These are phyloP conservation scores for Posidonia oceanica DNA, from an alignment of 116 monocot genomes.

Conservation along the genomic window DNA sequence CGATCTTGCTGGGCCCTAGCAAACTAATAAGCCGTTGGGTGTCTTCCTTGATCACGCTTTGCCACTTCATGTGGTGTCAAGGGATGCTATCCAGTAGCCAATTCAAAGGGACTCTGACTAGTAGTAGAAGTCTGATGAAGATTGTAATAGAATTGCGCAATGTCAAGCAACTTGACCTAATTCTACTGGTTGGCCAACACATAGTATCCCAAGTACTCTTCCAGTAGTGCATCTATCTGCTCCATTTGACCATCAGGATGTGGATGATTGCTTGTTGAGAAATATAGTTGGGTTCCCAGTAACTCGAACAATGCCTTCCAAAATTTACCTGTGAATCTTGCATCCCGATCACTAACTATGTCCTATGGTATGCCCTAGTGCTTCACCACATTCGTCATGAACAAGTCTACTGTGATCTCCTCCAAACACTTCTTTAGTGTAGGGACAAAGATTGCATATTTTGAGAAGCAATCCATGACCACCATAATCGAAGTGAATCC, in stretches of 20 bases:
- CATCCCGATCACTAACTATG: slow-evolving; percentile 8
- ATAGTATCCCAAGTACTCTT: background rate
- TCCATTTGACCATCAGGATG: slow-evolving; percentile 8
- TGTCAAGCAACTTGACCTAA: background rate
- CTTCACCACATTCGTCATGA: background rate
- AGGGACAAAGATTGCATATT: slow-evolving; percentile 5
- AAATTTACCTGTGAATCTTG: background rate
- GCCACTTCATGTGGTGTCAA: background rate
- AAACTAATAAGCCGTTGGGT: background rate
- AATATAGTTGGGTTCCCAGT: background rate
- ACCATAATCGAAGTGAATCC: background rate
- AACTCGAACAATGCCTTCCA: slow-evolving; percentile 4
- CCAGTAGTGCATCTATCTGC: background rate
- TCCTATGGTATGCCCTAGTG: background rate
- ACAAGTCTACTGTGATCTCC: background rate
- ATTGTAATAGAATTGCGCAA: slow-evolving; percentile 7
- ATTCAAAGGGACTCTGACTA: background rate
- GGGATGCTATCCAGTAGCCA: background rate
- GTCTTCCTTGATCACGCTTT: background rate
- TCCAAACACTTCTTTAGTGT: background rate
- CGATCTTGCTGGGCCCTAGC: background rate
- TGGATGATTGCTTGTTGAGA: slow-evolving; percentile 11
- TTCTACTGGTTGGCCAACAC: background rate
- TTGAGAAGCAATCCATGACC: background rate
- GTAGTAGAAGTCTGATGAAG: background rate